These are phyloP conservation scores for Fusarium bactridioides DNA, from an alignment of 2,329 filamentous ascomycete genomes.

Conservation along the genomic window DNA sequence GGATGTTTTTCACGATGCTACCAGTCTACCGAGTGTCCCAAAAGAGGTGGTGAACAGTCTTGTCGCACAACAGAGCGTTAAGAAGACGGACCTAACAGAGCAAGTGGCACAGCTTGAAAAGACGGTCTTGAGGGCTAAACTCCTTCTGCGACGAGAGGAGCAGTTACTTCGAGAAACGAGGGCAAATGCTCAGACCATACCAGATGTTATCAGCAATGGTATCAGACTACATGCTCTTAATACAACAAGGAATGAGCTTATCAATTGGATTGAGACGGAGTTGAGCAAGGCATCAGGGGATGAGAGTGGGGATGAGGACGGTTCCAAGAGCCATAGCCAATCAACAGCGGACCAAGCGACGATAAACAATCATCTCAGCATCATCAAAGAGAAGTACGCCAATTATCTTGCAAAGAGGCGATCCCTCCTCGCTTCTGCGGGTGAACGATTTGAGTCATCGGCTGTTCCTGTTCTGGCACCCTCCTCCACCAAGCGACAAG, in stretches of 20 bases:
- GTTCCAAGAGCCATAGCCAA: constrained; percentile 33
- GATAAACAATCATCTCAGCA: constrained; percentile 52
- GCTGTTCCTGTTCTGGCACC: constrained; percentile 35
- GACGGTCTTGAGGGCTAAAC: constrained; percentile 64
- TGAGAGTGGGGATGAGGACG: constrained; percentile 42
- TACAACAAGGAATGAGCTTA: constrained; percentile 65
- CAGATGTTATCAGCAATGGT: constrained; percentile 48
- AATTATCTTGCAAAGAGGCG: constrained; percentile 61
- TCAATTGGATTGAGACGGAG: constrained; percentile 71
- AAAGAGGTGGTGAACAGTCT: constrained; percentile 60
- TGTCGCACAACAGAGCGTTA: constrained; percentile 50
- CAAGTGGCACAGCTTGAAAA: constrained; percentile 64
- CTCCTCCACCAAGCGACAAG: constrained; percentile 2
- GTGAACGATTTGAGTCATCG: constrained; percentile 44
- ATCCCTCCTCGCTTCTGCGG: constrained; percentile 54
- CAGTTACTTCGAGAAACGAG: constrained; percentile 60
- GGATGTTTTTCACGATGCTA: constrained; percentile 55
- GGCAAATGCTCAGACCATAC: constrained; percentile 47
- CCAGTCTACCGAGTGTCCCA: constrained; percentile 59
- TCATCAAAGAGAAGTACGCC: constrained; percentile 63
- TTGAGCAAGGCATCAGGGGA: constrained; percentile 60
- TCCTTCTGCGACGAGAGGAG: constrained; percentile 65
- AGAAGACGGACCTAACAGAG: constrained; percentile 54
- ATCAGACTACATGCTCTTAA: constrained; percentile 62
- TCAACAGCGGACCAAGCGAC: constrained; percentile 35